phyloP scores from a whole-genome alignment of 129 eudicot genomes.

The Ambrosia artemisiifolia region DNA sequence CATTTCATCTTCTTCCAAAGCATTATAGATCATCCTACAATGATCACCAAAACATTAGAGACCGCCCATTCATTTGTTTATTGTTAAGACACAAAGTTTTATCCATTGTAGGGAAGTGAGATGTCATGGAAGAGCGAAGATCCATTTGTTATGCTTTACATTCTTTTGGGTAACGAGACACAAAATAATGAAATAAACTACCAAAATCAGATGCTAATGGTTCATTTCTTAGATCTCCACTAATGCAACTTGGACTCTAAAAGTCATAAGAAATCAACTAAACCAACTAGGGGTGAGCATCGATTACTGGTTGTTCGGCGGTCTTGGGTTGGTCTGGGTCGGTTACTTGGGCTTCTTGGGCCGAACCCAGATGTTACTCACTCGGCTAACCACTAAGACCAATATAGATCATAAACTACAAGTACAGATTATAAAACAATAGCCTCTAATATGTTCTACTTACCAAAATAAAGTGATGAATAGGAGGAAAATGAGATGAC shows the following conservation, averaged over 20 bases:
- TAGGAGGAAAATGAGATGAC: conserved; percentile 51
- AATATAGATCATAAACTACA: neutral
- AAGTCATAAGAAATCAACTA: neutral
- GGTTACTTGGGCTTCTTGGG: too few species aligned
- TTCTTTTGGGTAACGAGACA: neutral
- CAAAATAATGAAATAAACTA: neutral
- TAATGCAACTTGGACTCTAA: neutral
- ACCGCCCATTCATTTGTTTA: neutral
- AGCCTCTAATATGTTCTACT: neutral
- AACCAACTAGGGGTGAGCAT: too few species aligned
- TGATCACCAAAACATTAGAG: neutral
- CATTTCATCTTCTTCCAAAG: conserved; percentile 71
- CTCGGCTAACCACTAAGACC: too few species aligned
- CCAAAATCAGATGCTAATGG: neutral
- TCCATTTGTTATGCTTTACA: neutral
- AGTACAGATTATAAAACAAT: neutral
- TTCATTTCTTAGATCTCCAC: neutral
- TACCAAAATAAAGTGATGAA: conserved; percentile 83
- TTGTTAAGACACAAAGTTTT: neutral
- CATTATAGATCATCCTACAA: conserved; percentile 65
- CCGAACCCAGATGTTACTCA: too few species aligned
- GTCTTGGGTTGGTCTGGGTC: too few species aligned
- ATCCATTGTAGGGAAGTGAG: neutral
- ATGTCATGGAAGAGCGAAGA: neutral
- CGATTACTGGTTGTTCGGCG: too few species aligned